A percentile compares a stretch with the other conserved stretches of the same genome.
Evolutionary conservation across 2,329 filamentous ascomycete genomes (phyloP).

Genomic region (Penicillium sp.): DNA sequence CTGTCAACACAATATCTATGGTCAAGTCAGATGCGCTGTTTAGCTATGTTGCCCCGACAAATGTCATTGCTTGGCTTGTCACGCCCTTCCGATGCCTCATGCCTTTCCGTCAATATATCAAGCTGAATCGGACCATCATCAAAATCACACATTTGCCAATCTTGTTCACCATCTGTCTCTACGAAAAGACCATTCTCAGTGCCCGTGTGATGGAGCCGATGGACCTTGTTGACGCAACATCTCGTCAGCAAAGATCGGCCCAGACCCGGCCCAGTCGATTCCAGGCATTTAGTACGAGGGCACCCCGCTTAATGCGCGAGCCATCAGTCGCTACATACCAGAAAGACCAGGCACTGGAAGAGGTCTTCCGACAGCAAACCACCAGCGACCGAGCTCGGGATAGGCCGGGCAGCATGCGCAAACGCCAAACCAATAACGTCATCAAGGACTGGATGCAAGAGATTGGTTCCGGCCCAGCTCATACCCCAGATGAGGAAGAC

Average conservation of each 20-base stretch:
- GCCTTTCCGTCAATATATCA: slow-evolving; percentile 77
- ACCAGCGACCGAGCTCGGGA: slow-evolving; percentile 60
- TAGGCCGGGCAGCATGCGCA: slow-evolving; percentile 57
- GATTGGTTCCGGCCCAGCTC: slow-evolving; percentile 55
- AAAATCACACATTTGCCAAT: slow-evolving; percentile 88
- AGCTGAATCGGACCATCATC: slow-evolving; percentile 85
- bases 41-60: slow-evolving; percentile 87
- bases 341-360: slow-evolving; percentile 85
- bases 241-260: slow-evolving; percentile 48
- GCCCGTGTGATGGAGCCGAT: slow-evolving; percentile 76
- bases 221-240: slow-evolving; percentile 75
- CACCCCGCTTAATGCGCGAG: slow-evolving; percentile 65
- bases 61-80: slow-evolving; percentile 86
- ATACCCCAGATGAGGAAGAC: slow-evolving; percentile 62
- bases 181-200: slow-evolving; percentile 78
- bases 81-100: slow-evolving; percentile 80
- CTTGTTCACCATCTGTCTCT: slow-evolving; percentile 80
- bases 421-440: slow-evolving; percentile 73
- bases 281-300: slow-evolving; percentile 70
- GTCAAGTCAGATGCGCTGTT: slow-evolving; percentile 97
- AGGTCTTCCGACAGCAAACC: slow-evolving; percentile 78
- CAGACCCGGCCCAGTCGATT: slow-evolving; percentile 54
- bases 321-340: slow-evolving; percentile 86
- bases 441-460: slow-evolving; percentile 89
- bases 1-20: slow-evolving; percentile 96